Percentiles rank a stretch among this genome's conserved stretches.
phyloP scores from a whole-genome alignment of 306 rosid species.

The Gynostemma pentaphyllum region DNA sequence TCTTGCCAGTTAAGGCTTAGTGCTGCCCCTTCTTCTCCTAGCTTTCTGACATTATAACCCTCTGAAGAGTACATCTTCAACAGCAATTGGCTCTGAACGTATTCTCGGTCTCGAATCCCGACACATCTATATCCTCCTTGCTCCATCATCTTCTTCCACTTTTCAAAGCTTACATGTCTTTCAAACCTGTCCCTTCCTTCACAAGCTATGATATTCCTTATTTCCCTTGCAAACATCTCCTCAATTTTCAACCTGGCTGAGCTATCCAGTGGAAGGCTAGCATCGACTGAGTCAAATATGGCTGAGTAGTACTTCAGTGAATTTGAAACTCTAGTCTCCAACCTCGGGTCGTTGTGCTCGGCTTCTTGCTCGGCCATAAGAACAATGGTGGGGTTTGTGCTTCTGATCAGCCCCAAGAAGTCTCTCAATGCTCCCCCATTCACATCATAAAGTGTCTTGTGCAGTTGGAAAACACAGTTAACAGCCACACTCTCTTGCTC shows the following conservation, averaged over 20 bases:
- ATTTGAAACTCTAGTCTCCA: conserved; percentile 56
- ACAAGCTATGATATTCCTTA: conserved; percentile 74
- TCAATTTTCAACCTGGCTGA: conserved; percentile 50
- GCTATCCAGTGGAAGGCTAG: conserved; percentile 51
- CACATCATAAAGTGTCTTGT: conserved; percentile 60
- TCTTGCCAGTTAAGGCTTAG: conserved; percentile 62
- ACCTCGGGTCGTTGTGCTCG: conserved; percentile 48
- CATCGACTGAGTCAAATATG: conserved; percentile 57
- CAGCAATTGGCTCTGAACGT: conserved; percentile 52
- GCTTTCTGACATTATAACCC: conserved; percentile 40
- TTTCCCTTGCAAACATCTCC: conserved; percentile 71
- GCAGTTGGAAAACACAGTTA: conserved; percentile 74
- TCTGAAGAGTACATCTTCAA: conserved; percentile 63
- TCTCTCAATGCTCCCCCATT: conserved; percentile 66
- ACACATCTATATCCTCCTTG: conserved; percentile 53
- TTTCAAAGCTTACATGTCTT: conserved; percentile 68
- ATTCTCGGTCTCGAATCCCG: conserved; percentile 50
- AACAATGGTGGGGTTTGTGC: conserved; percentile 59
- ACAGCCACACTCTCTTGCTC: conserved; percentile 78
- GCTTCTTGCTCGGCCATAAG: conserved; percentile 82
- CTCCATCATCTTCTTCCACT: conserved; percentile 76
- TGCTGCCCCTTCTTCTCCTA: conserved; percentile 31
- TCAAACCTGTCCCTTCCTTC: conserved; percentile 79
- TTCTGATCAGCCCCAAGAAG: conserved; percentile 66
- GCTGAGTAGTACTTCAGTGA: conserved; percentile 67